phyloP scores from a whole-genome alignment of 768 basidiomycete species.

The Boletus subcaerulescens region DNA sequence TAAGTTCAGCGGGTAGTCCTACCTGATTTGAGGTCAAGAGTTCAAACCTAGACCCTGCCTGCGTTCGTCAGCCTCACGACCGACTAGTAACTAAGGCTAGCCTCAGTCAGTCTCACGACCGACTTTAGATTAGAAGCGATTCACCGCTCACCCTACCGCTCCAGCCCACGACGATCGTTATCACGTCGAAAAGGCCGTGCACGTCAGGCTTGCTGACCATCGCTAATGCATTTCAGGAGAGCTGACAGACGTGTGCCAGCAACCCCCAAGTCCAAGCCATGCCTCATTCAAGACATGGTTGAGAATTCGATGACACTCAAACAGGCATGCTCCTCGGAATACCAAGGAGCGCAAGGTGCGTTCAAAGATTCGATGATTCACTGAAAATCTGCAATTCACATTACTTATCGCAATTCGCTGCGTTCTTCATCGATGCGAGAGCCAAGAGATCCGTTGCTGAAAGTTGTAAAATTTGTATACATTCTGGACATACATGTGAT shows the following conservation, averaged over 20 bases:
- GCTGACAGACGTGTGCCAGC: slow-evolving; percentile 7
- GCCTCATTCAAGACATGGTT: slow-evolving; percentile 32
- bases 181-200: slow-evolving; percentile 40
- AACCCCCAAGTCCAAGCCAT: slow-evolving; percentile 15
- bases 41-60: no score
- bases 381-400: slow-evolving; percentile 57
- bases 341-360: slow-evolving; percentile 75
- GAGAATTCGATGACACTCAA: slow-evolving; percentile 69
- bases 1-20: slow-evolving; percentile 85
- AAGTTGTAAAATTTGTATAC: slow-evolving; percentile 35
- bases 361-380: slow-evolving; percentile 85
- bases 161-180: slow-evolving; percentile 44
- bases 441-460: slow-evolving; percentile 72
- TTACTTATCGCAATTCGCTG: slow-evolving; percentile 80
- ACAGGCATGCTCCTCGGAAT: slow-evolving; percentile 74
- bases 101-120: no score
- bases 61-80: no score
- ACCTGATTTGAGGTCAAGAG: slow-evolving; percentile 64
- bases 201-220: background rate
- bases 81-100: no score
- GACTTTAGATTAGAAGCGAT: background rate
- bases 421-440: slow-evolving; percentile 80
- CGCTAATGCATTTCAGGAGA: slow-evolving; percentile 15
- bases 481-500: slow-evolving; percentile 7
- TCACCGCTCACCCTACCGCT: background rate